These are phyloP conservation scores for Pichia cephalocereana DNA, from an alignment of 805 yeast genomes.

Conservation along the genomic window DNA sequence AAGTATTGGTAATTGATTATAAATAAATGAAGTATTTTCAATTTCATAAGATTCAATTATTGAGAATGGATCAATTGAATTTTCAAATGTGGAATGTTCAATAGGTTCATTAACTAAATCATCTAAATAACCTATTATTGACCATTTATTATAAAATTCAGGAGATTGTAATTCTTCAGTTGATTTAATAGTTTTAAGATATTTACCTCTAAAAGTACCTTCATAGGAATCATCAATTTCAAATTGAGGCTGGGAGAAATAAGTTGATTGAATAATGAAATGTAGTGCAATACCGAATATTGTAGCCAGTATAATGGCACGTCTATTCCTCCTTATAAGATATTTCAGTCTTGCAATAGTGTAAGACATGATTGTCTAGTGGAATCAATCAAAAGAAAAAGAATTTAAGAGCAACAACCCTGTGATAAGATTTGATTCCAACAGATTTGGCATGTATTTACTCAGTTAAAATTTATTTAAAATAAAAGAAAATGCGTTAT, in stretches of 20 bases:
- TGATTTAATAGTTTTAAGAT: conserved; percentile 14
- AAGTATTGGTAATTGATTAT: conserved; percentile 5
- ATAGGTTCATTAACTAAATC: conserved; percentile 24
- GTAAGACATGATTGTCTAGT: too few relatives aligned
- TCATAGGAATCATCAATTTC: conserved; percentile 19
- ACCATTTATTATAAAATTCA: conserved; percentile 21
- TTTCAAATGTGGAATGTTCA: conserved; percentile 13
- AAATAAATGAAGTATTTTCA: conserved; percentile 6
- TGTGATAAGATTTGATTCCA: too few relatives aligned
- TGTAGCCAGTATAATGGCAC: neutral
- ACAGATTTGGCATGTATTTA: too few relatives aligned
- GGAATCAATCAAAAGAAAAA: too few relatives aligned
- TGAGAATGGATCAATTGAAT: conserved; percentile 16
- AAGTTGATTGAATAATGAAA: neutral
- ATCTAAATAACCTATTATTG: conserved; percentile 21
- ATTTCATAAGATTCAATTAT: conserved; percentile 15
- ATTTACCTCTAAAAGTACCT: conserved; percentile 26
- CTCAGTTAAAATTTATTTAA: too few relatives aligned
- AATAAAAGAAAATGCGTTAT: too few relatives aligned
- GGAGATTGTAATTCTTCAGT: conserved; percentile 19
- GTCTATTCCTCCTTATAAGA: neutral
- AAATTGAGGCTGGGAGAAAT: conserved; percentile 1
- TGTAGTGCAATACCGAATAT: neutral
- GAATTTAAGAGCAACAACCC: too few relatives aligned
- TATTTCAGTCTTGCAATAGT: too few relatives aligned